A percentile compares a stretch with the other conserved stretches of the same genome.
Conservation (phyloP, 768 basidiomycete species). For the Collybiopsis confluens region DNA sequence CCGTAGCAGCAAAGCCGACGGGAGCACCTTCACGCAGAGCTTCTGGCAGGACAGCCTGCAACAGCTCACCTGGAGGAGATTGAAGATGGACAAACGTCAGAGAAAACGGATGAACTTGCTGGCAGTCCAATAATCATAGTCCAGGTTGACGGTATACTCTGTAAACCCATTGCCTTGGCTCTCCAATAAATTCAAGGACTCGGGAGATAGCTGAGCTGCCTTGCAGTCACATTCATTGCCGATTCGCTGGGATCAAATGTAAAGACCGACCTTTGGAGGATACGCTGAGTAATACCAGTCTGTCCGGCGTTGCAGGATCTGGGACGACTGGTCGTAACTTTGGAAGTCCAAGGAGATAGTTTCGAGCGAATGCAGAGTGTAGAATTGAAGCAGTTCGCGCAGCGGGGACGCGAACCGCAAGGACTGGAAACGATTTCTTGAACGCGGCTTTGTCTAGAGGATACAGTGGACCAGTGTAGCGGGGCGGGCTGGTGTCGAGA, state of each 20-base stretch:
- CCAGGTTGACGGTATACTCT: slow-evolving; percentile 56
- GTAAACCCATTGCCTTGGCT: slow-evolving; percentile 54
- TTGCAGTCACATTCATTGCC: slow-evolving; percentile 30
- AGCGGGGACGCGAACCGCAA: slow-evolving; percentile 64
- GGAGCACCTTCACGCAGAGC: slow-evolving; percentile 76
- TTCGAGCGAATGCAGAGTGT: slow-evolving; percentile 53
- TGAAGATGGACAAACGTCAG: neutral
- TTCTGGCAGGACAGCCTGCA: slow-evolving; percentile 78
- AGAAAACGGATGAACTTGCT: slow-evolving; percentile 42
- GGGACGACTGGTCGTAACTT: slow-evolving; percentile 56
- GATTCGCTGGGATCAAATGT: neutral
- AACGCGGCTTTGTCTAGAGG: slow-evolving; percentile 65
- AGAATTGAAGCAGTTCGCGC: slow-evolving; percentile 50
- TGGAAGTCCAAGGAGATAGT: slow-evolving; percentile 71
- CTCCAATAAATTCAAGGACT: slow-evolving; percentile 51
- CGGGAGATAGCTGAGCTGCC: slow-evolving; percentile 64
- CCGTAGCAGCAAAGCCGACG: slow-evolving; percentile 80
- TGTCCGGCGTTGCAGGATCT: slow-evolving; percentile 43
- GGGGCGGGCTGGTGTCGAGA: slow-evolving; percentile 34
- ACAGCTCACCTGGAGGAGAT: slow-evolving; percentile 68
- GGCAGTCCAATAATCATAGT: slow-evolving; percentile 87
- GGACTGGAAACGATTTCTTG: slow-evolving; percentile 56
- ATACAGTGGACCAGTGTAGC: slow-evolving; percentile 45
- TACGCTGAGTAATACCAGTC: slow-evolving; percentile 66
- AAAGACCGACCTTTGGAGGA: slow-evolving; percentile 47